phyloP scores from a whole-genome alignment of 768 basidiomycete genomes.

The Candolleomyces eurysporus region DNA sequence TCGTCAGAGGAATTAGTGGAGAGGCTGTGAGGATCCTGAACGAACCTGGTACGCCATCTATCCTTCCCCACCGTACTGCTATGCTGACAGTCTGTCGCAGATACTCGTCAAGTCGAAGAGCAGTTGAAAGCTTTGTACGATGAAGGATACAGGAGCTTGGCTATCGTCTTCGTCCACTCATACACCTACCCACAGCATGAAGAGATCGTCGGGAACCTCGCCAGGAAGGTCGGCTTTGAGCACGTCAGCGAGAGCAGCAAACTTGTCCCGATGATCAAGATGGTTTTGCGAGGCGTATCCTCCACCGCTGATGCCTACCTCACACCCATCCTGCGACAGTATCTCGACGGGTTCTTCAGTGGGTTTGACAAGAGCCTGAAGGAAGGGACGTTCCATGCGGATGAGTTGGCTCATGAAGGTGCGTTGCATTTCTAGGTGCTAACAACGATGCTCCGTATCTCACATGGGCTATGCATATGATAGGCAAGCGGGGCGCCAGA shows the following conservation, averaged over 20 bases:
- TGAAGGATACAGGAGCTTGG: conserved; percentile 84
- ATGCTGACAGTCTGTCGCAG: conserved; percentile 28
- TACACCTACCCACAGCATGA: conserved; percentile 93
- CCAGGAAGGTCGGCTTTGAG: conserved; percentile 78
- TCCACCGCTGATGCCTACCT: conserved; percentile 95
- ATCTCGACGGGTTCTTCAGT: conserved; percentile 87
- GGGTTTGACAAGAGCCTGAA: conserved; percentile 80
- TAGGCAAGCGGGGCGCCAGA: conserved; percentile 49
- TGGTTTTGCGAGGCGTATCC: conserved; percentile 89
- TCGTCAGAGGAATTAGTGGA: conserved; percentile 81
- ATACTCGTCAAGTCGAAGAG: conserved; percentile 47
- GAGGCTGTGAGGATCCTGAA: conserved; percentile 86
- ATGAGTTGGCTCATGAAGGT: not conserved
- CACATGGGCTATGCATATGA: not conserved
- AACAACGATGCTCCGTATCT: not conserved
- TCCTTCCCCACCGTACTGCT: not conserved
- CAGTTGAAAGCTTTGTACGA: conserved; percentile 73
- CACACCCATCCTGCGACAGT: conserved; percentile 81
- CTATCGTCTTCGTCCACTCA: conserved; percentile 88
- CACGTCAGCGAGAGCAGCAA: conserved; percentile 88
- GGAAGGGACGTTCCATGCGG: conserved; percentile 26
- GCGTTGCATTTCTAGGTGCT: not conserved
- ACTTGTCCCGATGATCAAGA: conserved; percentile 92
- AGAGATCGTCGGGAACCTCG: conserved; percentile 64
- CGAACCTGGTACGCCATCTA: conserved; percentile 52